These are phyloP conservation scores for Camelina neglecta DNA, from an alignment of 345 rosid species.

Conservation along the genomic window DNA sequence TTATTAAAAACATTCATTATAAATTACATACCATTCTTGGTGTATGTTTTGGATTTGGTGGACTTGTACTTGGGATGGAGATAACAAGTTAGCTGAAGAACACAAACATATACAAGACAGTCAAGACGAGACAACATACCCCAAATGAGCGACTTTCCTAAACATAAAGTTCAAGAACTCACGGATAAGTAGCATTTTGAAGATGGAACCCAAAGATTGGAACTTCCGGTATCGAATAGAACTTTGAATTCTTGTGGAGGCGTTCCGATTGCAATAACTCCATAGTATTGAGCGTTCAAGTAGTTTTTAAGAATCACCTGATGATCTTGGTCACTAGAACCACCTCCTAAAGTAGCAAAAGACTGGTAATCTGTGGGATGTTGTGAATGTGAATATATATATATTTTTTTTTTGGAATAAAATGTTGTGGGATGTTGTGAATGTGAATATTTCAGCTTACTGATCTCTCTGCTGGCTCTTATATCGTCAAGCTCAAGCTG, in stretches of 20 bases:
- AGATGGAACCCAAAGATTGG: slow-evolving; percentile 91
- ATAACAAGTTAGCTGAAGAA: slow-evolving; percentile 72
- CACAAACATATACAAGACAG: neutral
- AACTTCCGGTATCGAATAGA: slow-evolving; percentile 83
- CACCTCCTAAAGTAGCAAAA: neutral
- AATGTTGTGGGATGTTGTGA: slow-evolving; percentile 3
- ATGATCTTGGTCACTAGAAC: slow-evolving; percentile 44
- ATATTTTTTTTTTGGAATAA: too few relatives aligned
- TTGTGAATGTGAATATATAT: neutral
- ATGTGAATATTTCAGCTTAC: slow-evolving; percentile 25
- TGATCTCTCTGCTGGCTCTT: slow-evolving; percentile 51
- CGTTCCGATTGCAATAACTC: slow-evolving; percentile 75
- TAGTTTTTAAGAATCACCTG: slow-evolving; percentile 69
- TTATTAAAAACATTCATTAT: neutral
- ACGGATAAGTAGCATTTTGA: slow-evolving; percentile 68
- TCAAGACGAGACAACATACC: neutral
- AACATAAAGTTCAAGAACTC: slow-evolving; percentile 38
- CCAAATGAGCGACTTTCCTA: neutral
- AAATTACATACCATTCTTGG: slow-evolving; percentile 50
- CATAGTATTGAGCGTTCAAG: slow-evolving; percentile 74
- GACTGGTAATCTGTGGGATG: slow-evolving; percentile 14
- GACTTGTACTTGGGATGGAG: slow-evolving; percentile 78
- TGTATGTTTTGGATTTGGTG: slow-evolving; percentile 62
- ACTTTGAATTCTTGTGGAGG: slow-evolving; percentile 80
- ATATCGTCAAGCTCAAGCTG: slow-evolving; percentile 50